These are phyloP conservation scores for Mycena galericulata DNA, from an alignment of 768 basidiomycete genomes.

Conservation along the genomic window DNA sequence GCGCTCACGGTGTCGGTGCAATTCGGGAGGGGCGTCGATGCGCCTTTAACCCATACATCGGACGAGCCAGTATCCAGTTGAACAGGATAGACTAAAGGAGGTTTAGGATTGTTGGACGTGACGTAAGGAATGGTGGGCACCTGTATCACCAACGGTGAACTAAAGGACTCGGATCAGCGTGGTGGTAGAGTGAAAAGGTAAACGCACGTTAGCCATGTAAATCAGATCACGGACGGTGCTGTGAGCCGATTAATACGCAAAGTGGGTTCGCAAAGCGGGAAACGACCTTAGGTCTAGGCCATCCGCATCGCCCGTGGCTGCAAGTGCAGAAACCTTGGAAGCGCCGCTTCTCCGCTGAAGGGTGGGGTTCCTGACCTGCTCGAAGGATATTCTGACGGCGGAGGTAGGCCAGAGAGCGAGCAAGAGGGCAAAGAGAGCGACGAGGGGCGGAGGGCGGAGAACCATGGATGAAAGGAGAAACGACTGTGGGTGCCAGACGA, in stretches of 20 bases:
- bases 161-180: slow-evolving; percentile 43
- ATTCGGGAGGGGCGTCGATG: slow-evolving; percentile 60
- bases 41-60: slow-evolving; percentile 79
- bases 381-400: slow-evolving; percentile 62
- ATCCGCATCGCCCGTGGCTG: slow-evolving; percentile 43
- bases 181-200: slow-evolving; percentile 1
- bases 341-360: slow-evolving; percentile 52
- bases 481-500: slow-evolving; percentile 22
- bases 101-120: slow-evolving; percentile 18
- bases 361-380: slow-evolving; percentile 52
- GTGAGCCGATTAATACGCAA: slow-evolving; percentile 33
- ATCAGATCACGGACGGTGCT: slow-evolving; percentile 84
- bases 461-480: slow-evolving; percentile 29
- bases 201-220: slow-evolving; percentile 80
- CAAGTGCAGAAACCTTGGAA: slow-evolving; percentile 50
- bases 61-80: slow-evolving; percentile 90
- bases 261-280: not conserved
- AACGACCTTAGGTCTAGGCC: slow-evolving; percentile 61
- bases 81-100: slow-evolving; percentile 68
- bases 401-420: slow-evolving; percentile 48
- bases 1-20: slow-evolving; percentile 60
- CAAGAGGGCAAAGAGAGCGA: slow-evolving; percentile 42
- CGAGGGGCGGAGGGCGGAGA: slow-evolving; percentile 27
- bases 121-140: slow-evolving; percentile 55
- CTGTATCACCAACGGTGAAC: slow-evolving; percentile 73